Evolutionary conservation across 805 yeast species (phyloP).

Genomic region (Yarrowia sp.): DNA sequence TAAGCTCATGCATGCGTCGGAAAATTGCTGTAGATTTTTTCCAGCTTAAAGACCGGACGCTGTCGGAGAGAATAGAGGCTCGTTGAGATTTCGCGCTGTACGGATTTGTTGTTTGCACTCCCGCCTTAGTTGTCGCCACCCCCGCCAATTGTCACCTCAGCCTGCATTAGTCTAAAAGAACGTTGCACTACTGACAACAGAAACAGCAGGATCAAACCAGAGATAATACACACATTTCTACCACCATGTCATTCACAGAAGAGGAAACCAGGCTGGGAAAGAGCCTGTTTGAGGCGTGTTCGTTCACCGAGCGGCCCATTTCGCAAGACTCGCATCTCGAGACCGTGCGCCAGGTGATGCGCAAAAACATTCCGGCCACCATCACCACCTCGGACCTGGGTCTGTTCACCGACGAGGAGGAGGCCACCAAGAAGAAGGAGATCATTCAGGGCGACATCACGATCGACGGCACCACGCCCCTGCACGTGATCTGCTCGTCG

Average conservation of each 20-base stretch:
- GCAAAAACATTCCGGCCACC: conserved; percentile 79
- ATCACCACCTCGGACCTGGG: conserved; percentile 80
- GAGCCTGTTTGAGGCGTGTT: conserved; percentile 40
- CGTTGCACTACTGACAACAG: too few relatives aligned
- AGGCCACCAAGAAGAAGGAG: conserved; percentile 30
- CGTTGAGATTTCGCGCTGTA: neutral
- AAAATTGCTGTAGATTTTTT: conserved; percentile 31
- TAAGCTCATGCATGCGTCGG: conserved; percentile 33
- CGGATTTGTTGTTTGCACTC: neutral
- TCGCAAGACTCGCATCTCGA: conserved; percentile 40
- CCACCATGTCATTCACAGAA: conserved; percentile 2
- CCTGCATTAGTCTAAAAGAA: conserved; percentile 2
- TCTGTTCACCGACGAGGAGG: conserved; percentile 40
- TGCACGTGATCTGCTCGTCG: conserved; percentile 70
- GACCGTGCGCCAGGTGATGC: conserved; percentile 56
- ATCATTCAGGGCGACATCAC: conserved; percentile 43
- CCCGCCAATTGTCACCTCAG: neutral
- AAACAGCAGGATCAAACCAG: too few relatives aligned
- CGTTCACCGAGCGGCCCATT: conserved; percentile 41
- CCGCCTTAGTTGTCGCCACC: too few relatives aligned
- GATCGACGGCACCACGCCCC: conserved; percentile 74
- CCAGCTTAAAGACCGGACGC: conserved; percentile 21
- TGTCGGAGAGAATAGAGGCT: neutral
- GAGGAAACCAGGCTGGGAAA: conserved; percentile 2
- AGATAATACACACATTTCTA: too few relatives aligned